Base-by-base conservation (phyloP, 2,329 filamentous ascomycete genomes). In the Penicillium sp. region DNA sequence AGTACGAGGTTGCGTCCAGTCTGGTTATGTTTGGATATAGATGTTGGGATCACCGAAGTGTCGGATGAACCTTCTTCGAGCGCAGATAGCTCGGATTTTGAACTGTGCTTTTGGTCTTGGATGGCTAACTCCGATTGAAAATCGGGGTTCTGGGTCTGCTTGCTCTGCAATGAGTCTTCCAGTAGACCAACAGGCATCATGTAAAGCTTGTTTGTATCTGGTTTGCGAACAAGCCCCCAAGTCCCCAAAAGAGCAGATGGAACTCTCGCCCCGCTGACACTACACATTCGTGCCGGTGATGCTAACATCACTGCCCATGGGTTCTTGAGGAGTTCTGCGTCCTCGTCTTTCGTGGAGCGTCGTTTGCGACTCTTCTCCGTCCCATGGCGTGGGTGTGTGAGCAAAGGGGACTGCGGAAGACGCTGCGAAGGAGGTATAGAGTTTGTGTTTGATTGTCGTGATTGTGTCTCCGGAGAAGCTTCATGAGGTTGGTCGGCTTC, bases 241-340 rank as follows among this genome's bases (percentile, higher is more conserved):
- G 72, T 67, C 27, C 63, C 66, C 38, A 77, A 43, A 0, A 76
- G 56, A 0, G 58, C 66, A 7, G 57, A 62, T 5, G 74, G 74
- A 10, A 75, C 26, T n/a, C 74, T 62, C 8, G 60, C 55, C 1
- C 63, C 62, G 5, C 73, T 74, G 6, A 66, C 42, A 3, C 55
- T 27, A 55, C 74, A 77, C 58, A 67, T 57, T 23, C 74, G 69
- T 1, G 67, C 36, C 0, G 72, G 71, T 2, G 71, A 72, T 16
- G 72, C 71, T 11, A 77, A 67, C 18, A 70, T 70, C 32, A 68
- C 51, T 3, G 74, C 74, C 73, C 73, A 77, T 18, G 74, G 72
- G 40, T 77, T 76, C 14, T 66, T 61, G 29, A 53, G 44, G n/a
- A 76, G 61, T 4, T 66, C 58, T 13, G 68, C 62, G 26, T 61